Conservation (phyloP, 106 monocot species). For the Platanthera zijinensis region DNA sequence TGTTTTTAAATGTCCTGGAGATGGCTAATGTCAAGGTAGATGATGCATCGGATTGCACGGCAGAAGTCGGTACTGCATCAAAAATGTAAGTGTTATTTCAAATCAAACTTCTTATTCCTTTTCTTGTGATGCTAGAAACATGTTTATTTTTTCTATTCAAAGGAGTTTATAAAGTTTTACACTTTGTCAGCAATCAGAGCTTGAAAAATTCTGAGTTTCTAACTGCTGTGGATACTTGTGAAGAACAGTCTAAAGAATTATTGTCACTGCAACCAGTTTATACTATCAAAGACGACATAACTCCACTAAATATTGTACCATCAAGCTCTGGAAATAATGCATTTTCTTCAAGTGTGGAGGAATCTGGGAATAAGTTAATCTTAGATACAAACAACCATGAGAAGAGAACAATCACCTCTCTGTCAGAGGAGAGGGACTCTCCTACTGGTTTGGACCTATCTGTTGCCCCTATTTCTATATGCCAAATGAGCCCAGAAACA, state of each 20-base stretch:
- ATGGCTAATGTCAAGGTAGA: constrained; percentile 5
- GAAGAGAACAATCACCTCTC: constrained; percentile 1
- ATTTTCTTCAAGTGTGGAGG: background rate
- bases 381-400: constrained; percentile 1
- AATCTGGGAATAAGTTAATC: constrained; percentile 8
- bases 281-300: constrained; percentile 6
- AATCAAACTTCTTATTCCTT: background rate
- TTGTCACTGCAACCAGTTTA: background rate
- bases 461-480: constrained; percentile 12
- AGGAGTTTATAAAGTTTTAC: background rate
- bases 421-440: constrained; percentile 3
- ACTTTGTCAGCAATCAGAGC: background rate
- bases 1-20: background rate
- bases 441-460: constrained; percentile 1
- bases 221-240: background rate
- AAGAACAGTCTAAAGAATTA: constrained; percentile 10
- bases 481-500: constrained; percentile 13
- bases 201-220: background rate
- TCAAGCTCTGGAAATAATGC: background rate
- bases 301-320: background rate
- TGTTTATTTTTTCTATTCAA: background rate
- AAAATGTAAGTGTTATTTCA: background rate
- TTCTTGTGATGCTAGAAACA: background rate
- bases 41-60: background rate
- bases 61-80: background rate